These are phyloP conservation scores for Hymenoscyphus scutula DNA, from an alignment of 2,329 filamentous ascomycete genomes.

Conservation along the genomic window DNA sequence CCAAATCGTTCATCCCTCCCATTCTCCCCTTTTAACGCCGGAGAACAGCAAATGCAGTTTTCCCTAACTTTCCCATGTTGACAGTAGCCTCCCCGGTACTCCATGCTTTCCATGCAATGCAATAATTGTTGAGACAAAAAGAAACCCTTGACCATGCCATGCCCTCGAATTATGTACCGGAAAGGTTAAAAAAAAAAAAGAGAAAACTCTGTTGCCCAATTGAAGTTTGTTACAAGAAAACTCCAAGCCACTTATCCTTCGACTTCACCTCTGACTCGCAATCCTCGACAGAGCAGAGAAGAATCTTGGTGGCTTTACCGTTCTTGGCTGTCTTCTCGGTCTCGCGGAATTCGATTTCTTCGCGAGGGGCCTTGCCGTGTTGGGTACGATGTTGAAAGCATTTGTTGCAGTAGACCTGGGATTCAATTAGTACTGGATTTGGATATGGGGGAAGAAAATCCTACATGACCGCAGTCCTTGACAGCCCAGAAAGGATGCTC, in stretches of 20 bases:
- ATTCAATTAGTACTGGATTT: constrained; percentile 17
- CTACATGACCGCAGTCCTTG: constrained; percentile 88
- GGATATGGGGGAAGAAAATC: constrained; percentile 32
- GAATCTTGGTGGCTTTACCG: constrained; percentile 18
- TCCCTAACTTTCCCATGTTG: neutral
- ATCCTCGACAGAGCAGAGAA: constrained; percentile 54
- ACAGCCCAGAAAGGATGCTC: constrained; percentile 92
- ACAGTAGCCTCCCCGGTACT: neutral
- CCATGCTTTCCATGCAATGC: constrained; percentile 14
- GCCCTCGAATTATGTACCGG: constrained; percentile 1
- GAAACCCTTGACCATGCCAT: constrained; percentile 4
- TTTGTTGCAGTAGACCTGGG: constrained; percentile 60
- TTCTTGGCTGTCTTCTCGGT: constrained; percentile 39
- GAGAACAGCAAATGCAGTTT: neutral
- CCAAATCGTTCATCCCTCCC: neutral
- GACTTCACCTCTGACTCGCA: constrained; percentile 52
- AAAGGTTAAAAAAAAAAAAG: neutral
- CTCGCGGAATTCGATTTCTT: constrained; percentile 36
- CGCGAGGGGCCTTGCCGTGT: constrained; percentile 33
- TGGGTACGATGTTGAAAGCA: constrained; percentile 56
- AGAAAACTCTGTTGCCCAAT: neutral
- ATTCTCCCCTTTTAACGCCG: neutral
- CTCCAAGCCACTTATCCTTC: constrained; percentile 61
- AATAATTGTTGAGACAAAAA: constrained; percentile 1
- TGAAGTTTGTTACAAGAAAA: constrained; percentile 43